phyloP scores from a whole-genome alignment of 371 early-diverging fungal species.

The Capniomyces stellatus region DNA sequence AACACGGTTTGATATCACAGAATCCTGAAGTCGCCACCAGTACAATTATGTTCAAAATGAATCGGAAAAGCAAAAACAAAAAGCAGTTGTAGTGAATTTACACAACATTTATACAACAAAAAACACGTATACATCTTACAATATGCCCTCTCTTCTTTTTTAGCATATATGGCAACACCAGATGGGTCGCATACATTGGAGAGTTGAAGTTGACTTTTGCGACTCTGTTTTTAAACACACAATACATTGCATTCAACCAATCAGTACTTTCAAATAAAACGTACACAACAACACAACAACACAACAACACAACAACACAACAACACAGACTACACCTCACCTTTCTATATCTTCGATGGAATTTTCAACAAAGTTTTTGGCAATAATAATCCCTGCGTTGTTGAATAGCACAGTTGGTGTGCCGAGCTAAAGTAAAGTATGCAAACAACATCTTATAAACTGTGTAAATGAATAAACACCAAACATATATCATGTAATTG shows the following conservation, averaged over 20 bases:
- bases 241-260: too few relatives aligned
- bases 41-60: too few relatives aligned
- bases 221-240: slow-evolving; percentile 3
- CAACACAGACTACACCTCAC: neutral
- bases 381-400: slow-evolving; percentile 19
- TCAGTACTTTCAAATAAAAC: too few relatives aligned
- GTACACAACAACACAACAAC: too few relatives aligned
- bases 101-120: neutral
- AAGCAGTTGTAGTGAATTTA: too few relatives aligned
- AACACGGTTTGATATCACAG: too few relatives aligned
- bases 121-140: neutral
- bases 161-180: slow-evolving; percentile 15
- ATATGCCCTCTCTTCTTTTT: slow-evolving; percentile 7
- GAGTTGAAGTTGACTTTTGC: slow-evolving; percentile 12
- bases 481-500: too few relatives aligned
- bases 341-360: slow-evolving; percentile 7
- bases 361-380: slow-evolving; percentile 10
- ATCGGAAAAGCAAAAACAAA: too few relatives aligned
- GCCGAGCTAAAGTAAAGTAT: slow-evolving; percentile 7
- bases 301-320: too few relatives aligned
- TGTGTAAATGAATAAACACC: too few relatives aligned
- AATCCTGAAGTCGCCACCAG: too few relatives aligned
- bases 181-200: slow-evolving; percentile 13
- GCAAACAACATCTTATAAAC: neutral
- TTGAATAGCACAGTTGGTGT: slow-evolving; percentile 18